Conservation (phyloP, 139 green algal species). For the Chlamydomonas sp. region DNA sequence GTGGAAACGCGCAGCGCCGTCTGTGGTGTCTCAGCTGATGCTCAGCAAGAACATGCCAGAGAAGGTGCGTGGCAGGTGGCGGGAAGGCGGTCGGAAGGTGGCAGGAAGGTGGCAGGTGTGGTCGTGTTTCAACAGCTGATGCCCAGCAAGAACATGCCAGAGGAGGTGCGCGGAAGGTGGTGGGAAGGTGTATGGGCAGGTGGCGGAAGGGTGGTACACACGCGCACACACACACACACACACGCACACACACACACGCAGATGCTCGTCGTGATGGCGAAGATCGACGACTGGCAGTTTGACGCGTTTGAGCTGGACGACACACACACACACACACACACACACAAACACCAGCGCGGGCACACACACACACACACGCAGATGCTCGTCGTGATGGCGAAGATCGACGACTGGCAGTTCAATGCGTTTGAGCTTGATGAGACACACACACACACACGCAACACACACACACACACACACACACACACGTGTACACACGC, state of each 20-base stretch:
- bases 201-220: no score
- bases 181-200: no score
- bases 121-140: no score
- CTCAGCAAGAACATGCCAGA: slow-evolving; percentile 41
- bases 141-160: slow-evolving; percentile 39
- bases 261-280: neutral
- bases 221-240: neutral
- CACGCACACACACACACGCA: slow-evolving; percentile 1
- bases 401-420: slow-evolving; percentile 53
- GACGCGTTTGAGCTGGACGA: slow-evolving; percentile 7
- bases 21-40: no score
- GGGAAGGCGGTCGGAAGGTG: no score
- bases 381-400: no score
- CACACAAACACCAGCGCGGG: no score
- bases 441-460: no score
- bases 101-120: no score
- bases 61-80: slow-evolving; percentile 23
- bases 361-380: no score
- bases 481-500: neutral
- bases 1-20: no score
- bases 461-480: slow-evolving; percentile 4
- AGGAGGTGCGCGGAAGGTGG: slow-evolving; percentile 28
- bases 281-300: slow-evolving; percentile 12
- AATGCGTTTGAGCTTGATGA: slow-evolving; percentile 45
- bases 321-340: no score